phyloP scores from a whole-genome alignment of 176 grass and related monocot species.

The Pharus latifolius region DNA sequence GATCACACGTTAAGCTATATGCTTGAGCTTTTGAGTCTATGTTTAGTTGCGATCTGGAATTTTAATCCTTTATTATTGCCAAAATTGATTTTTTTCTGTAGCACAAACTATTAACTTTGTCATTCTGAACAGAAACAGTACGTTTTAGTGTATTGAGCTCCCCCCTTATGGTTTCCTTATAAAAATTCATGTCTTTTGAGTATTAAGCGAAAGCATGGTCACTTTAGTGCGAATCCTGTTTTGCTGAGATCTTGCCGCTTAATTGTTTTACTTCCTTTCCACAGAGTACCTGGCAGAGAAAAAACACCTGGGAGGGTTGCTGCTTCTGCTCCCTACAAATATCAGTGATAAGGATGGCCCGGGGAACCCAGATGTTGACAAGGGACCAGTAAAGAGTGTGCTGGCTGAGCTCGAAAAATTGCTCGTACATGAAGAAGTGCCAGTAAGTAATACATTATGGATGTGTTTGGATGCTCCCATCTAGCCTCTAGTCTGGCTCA shows the following conservation, averaged over 20 bases:
- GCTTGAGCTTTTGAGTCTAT: not conserved
- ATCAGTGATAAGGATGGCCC: slow-evolving; percentile 19
- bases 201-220: not conserved
- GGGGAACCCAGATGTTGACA: slow-evolving; percentile 12
- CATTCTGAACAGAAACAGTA: not conserved
- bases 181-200: not conserved
- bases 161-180: too few relatives aligned
- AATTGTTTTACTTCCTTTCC: not conserved
- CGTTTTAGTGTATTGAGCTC: not conserved
- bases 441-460: slow-evolving; percentile 32
- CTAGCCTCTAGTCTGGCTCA: not conserved
- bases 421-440: slow-evolving; percentile 63
- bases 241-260: not conserved
- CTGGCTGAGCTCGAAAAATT: slow-evolving; percentile 67
- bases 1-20: not conserved
- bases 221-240: not conserved
- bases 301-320: slow-evolving; percentile 67
- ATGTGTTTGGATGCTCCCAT: not conserved
- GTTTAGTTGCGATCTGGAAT: not conserved
- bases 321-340: slow-evolving; percentile 77
- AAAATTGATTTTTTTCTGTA: not conserved
- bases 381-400: slow-evolving; percentile 29
- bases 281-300: slow-evolving; percentile 76
- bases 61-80: not conserved
- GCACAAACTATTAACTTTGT: not conserved